A percentile compares a stretch with the other conserved stretches of the same genome.
Evolutionary conservation across 2,329 filamentous ascomycete genomes (phyloP).

Genomic region (Aspergillus pseudotamarii): DNA sequence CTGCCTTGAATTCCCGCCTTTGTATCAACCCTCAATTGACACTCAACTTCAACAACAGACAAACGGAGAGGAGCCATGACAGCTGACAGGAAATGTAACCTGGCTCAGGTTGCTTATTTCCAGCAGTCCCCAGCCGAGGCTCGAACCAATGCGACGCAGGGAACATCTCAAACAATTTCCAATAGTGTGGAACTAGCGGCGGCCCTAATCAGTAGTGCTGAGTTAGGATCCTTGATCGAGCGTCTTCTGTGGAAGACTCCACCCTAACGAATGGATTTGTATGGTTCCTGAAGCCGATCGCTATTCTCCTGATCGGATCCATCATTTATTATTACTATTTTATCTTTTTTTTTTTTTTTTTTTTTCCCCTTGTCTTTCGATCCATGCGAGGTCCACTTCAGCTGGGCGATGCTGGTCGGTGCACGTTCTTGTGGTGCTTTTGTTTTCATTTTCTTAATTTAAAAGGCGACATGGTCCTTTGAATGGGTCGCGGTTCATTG

Average conservation of each 20-base stretch:
- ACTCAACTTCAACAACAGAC: too few relatives aligned
- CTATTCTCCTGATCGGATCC: background rate
- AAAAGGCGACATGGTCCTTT: background rate
- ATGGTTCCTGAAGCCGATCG: background rate
- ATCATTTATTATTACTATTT: background rate
- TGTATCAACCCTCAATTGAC: too few relatives aligned
- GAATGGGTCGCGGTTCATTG: background rate
- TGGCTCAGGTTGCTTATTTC: background rate
- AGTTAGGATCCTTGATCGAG: too few relatives aligned
- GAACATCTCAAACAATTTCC: background rate
- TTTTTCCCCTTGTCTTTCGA: background rate
- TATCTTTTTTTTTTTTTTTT: background rate
- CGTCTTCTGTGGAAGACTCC: background rate
- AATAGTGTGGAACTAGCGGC: constrained; percentile 5
- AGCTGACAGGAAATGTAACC: background rate
- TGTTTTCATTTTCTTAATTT: background rate
- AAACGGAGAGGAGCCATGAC: background rate
- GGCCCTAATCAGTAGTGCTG: background rate
- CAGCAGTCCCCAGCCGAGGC: background rate
- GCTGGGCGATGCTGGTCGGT: background rate
- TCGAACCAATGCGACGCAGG: background rate
- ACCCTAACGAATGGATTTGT: background rate
- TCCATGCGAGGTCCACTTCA: background rate
- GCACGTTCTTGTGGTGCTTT: background rate
- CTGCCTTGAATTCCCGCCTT: too few relatives aligned